Conservation (phyloP, 805 yeast species). For the Kockiozyma suomiensis region DNA sequence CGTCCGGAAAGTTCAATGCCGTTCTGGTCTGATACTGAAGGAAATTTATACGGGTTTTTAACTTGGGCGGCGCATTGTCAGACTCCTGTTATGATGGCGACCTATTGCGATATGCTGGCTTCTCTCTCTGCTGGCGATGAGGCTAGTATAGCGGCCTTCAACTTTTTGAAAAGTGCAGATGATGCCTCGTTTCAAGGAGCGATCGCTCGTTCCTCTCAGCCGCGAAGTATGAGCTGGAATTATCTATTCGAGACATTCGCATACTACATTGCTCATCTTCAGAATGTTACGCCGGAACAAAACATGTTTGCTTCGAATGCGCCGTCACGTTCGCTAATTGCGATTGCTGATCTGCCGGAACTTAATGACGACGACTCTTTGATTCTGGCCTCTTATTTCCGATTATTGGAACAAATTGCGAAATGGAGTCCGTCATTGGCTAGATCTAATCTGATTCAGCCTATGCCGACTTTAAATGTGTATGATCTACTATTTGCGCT, state of each 20-base stretch:
- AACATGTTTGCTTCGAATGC: slow-evolving; percentile 18
- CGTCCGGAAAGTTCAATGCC: slow-evolving; percentile 58
- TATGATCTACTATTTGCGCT: slow-evolving; percentile 51
- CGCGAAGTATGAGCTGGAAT: slow-evolving; percentile 53
- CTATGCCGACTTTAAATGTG: slow-evolving; percentile 5
- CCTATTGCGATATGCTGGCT: slow-evolving; percentile 77
- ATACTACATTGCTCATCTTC: slow-evolving; percentile 54
- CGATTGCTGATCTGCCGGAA: slow-evolving; percentile 50
- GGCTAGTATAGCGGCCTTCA: slow-evolving; percentile 55
- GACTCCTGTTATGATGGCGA: slow-evolving; percentile 71
- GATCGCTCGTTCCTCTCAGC: slow-evolving; percentile 30
- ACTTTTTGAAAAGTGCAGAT: slow-evolving; percentile 44
- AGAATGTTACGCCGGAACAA: slow-evolving; percentile 19
- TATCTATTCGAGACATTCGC: slow-evolving; percentile 56
- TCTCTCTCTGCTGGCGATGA: slow-evolving; percentile 67
- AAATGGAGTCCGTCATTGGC: slow-evolving; percentile 45
- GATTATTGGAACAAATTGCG: slow-evolving; percentile 61
- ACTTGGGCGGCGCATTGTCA: slow-evolving; percentile 86
- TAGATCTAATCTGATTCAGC: slow-evolving; percentile 37
- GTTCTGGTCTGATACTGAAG: slow-evolving; percentile 71
- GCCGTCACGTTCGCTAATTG: slow-evolving; percentile 21
- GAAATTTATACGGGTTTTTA: slow-evolving; percentile 75
- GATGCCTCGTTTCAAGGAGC: slow-evolving; percentile 20
- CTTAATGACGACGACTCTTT: slow-evolving; percentile 80
- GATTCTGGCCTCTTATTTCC: slow-evolving; percentile 71